phyloP scores from a whole-genome alignment of 371 early-diverging fungal species.

The Mucor velutinosus region DNA sequence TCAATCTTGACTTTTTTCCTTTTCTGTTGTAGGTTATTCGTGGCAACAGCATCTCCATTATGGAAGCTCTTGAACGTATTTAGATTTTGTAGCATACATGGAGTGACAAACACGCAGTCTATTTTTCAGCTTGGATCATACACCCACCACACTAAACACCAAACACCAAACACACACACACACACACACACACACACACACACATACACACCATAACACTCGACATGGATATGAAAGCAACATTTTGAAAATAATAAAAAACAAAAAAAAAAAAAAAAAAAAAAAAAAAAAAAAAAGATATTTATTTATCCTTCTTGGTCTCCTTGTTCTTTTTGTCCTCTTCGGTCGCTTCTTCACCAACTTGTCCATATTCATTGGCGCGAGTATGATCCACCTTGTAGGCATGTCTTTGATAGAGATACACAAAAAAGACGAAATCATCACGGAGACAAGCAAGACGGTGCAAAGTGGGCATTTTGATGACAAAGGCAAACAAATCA shows the following conservation, averaged over 20 bases:
- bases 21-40: slow-evolving; percentile 76
- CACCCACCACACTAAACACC: not conserved
- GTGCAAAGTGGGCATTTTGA: slow-evolving; percentile 95
- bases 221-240: not conserved
- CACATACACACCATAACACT: not conserved
- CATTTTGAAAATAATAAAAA: not conserved
- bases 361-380: slow-evolving; percentile 93
- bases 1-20: not conserved
- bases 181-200: too few relatives aligned
- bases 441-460: slow-evolving; percentile 90
- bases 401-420: slow-evolving; percentile 85
- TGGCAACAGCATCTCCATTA: slow-evolving; percentile 89
- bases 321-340: slow-evolving; percentile 19
- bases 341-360: slow-evolving; percentile 47
- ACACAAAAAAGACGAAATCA: slow-evolving; percentile 87
- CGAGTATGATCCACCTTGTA: slow-evolving; percentile 88
- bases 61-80: slow-evolving; percentile 93
- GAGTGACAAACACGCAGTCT: not conserved
- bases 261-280: not conserved
- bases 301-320: slow-evolving; percentile 39
- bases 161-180: not conserved
- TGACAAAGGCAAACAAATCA: slow-evolving; percentile 93
- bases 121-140: not conserved
- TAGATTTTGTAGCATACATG: slow-evolving; percentile 25
- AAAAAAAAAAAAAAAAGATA: not conserved